A percentile compares a stretch with the other conserved stretches of the same genome.
phyloP scores from a whole-genome alignment of 192 early-diverging fungal genomes.

The Pilaira anomala region DNA sequence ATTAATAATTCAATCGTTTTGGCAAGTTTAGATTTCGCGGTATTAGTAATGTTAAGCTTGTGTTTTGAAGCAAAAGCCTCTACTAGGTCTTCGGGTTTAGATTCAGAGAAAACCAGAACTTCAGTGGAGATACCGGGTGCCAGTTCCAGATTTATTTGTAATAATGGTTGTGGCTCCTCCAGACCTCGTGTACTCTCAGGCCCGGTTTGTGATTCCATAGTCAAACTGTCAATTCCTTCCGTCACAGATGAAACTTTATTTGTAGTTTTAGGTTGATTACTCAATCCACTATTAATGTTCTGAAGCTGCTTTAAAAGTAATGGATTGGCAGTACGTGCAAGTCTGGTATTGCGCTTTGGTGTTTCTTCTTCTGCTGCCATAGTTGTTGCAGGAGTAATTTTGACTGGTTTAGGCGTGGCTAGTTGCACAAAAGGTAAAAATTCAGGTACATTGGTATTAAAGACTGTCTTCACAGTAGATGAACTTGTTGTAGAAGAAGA shows the following conservation, averaged over 20 bases:
- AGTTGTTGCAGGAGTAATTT: too few species aligned
- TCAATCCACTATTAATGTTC: too few species aligned
- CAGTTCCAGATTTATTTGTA: background rate
- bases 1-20: background rate
- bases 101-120: background rate
- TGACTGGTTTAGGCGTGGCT: too few species aligned
- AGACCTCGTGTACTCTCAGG: constrained; percentile 1
- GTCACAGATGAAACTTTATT: too few species aligned
- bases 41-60: background rate
- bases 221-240: too few species aligned
- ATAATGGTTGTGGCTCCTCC: background rate
- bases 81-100: background rate
- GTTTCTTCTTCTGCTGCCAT: too few species aligned
- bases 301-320: too few species aligned
- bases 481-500: background rate
- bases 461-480: background rate
- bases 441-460: background rate
- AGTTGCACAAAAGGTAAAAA: background rate
- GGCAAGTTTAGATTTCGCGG: background rate
- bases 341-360: too few species aligned
- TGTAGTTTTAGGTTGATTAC: too few species aligned
- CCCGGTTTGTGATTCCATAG: background rate
- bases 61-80: background rate
- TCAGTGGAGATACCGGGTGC: background rate
- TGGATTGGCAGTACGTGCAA: too few species aligned